Base-by-base conservation (phyloP, 1,139 yeast genomes). In the Sugiyamaella grinbergsii region DNA sequence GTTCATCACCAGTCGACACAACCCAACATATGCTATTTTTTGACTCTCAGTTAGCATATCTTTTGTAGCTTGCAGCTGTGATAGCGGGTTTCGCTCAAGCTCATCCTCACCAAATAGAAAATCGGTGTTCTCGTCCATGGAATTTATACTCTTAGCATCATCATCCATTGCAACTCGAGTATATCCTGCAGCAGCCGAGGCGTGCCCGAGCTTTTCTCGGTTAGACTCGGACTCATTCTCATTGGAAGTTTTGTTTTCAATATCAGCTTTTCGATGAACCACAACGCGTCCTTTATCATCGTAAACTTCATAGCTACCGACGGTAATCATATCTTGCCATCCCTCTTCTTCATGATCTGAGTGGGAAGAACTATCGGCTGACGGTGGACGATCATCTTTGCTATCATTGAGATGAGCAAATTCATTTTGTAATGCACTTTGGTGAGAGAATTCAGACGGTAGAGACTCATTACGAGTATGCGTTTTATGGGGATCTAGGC, bases 121-220 rank as follows among this genome's bases (percentile, higher is more conserved):
- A 60, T 90, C 96, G 0, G 97, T 91, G 60, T 83, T 81, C 57
- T 80, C 81, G 67, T 93, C 93, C 56, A 73, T 60, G 52, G 91
- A 78, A 52, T 78, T 81, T 18, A 82, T 75, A 56, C 86, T 87
- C 57, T 82, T 81, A 22, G 83, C 85, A 31, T 94, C 95, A 64
- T 93, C 98, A 60, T 90, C 95, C 2, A 85, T 86, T 37, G 91
- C 90, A 10, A 94, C 85, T 60, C 95, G 83, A 1, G 98, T 93
- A 64, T 94, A 93, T 0, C 95, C 97, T 51, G 75, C 54, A 0
- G 71, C 68, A 1, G 69, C 71, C 22, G 64, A 45, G 1, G 49
- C 32, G 16, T 49, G 52, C 3, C 51, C 46, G 15, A 32, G 16
- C 6, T 33, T 43, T n/a, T 51, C 53, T 2, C 38, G 26, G 49